Evolutionary conservation across 768 basidiomycete species (phyloP).

Genomic region (Suillus americanus): DNA sequence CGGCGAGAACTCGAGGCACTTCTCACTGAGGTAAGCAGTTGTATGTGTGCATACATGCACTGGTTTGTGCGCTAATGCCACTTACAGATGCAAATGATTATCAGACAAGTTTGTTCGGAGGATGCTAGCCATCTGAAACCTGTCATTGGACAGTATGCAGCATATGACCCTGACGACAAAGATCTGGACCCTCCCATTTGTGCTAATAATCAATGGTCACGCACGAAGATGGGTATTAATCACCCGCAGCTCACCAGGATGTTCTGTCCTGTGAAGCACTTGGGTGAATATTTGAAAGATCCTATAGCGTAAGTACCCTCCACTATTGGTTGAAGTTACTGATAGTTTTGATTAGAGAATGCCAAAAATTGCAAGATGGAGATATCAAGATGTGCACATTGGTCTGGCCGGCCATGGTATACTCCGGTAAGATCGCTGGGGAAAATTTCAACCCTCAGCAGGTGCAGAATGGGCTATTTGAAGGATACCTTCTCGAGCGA

Average conservation of each 20-base stretch:
- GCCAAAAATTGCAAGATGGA: neutral
- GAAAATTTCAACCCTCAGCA: constrained; percentile 4
- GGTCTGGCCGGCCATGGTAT: constrained; percentile 2
- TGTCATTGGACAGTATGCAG: neutral
- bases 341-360: neutral
- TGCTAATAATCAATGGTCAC: neutral
- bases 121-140: constrained; percentile 2
- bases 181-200: neutral
- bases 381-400: constrained; percentile 7
- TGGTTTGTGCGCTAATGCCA: neutral
- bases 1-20: neutral
- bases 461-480: neutral
- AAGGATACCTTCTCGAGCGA: constrained; percentile 1
- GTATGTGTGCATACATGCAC: neutral
- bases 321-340: neutral
- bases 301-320: neutral
- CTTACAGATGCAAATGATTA: constrained; percentile 3
- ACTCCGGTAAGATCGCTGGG: constrained; percentile 2
- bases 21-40: neutral
- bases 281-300: neutral
- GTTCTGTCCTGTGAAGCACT: constrained; percentile 5
- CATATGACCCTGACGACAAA: neutral
- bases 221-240: constrained; percentile 2
- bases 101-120: neutral
- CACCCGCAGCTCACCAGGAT: constrained; percentile 5